These are phyloP conservation scores for Cercospora citrullina DNA, from an alignment of 2,329 filamentous ascomycete species.

Conservation along the genomic window DNA sequence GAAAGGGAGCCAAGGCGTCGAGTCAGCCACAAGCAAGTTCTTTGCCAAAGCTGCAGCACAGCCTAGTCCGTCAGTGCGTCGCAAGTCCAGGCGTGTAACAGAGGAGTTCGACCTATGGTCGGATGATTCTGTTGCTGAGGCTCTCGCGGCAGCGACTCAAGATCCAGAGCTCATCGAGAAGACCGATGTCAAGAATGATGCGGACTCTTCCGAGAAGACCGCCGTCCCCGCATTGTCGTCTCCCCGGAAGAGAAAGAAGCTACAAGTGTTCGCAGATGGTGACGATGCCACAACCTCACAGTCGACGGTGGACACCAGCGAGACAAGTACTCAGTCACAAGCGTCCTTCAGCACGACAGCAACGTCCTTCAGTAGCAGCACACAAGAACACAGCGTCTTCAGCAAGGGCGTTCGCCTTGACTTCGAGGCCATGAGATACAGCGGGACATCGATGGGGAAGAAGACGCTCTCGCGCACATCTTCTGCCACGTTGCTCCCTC, in stretches of 20 bases:
- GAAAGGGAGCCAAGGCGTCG: slow-evolving; percentile 26
- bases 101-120: slow-evolving; percentile 50
- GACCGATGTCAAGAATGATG: slow-evolving; percentile 9
- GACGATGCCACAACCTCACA: slow-evolving; percentile 1
- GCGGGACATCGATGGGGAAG: slow-evolving; percentile 12
- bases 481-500: slow-evolving; percentile 17
- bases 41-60: slow-evolving; percentile 42
- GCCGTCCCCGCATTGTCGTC: slow-evolving; percentile 21
- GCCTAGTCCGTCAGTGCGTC: slow-evolving; percentile 45
- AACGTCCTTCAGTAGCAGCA: slow-evolving; percentile 30
- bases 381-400: slow-evolving; percentile 25
- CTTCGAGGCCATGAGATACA: slow-evolving; percentile 26
- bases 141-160: slow-evolving; percentile 38
- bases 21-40: slow-evolving; percentile 47
- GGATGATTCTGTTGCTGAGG: slow-evolving; percentile 51
- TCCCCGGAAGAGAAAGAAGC: slow-evolving; percentile 35
- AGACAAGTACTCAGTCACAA: slow-evolving; percentile 16
- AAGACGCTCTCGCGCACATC: slow-evolving; percentile 19
- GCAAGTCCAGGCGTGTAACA: slow-evolving; percentile 37
- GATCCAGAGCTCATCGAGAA: slow-evolving; percentile 22
- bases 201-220: slow-evolving; percentile 25
- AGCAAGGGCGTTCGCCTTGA: slow-evolving; percentile 29
- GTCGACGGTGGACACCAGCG: slow-evolving; percentile 10
- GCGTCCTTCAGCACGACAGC: slow-evolving; percentile 26
- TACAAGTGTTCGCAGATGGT: slow-evolving; percentile 31